phyloP scores from a whole-genome alignment of 345 rosid genomes.

The Luvunga scandens region DNA sequence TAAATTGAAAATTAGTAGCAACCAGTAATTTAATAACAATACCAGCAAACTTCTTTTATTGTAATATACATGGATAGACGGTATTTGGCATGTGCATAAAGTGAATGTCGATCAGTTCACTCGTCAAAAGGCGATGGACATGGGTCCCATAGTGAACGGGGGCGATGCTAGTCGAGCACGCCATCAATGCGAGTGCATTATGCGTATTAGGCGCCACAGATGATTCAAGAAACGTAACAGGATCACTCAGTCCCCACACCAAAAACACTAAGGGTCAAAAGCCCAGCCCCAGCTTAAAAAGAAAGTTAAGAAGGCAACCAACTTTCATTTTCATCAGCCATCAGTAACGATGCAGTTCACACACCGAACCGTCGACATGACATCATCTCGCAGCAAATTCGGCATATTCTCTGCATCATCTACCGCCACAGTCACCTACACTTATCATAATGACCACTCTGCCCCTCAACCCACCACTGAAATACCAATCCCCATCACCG shows the following conservation, averaged over 20 bases:
- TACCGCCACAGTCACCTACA: conserved; percentile 38
- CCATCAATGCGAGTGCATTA: not conserved
- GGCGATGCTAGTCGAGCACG: conserved; percentile 4
- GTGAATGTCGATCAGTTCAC: not conserved
- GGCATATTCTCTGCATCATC: conserved; percentile 27
- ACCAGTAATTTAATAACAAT: not conserved
- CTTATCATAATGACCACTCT: conserved; percentile 33
- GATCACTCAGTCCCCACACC: not conserved
- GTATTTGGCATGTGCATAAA: not conserved
- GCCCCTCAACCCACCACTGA: conserved; percentile 26
- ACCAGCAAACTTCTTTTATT: not conserved
- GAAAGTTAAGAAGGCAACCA: not conserved
- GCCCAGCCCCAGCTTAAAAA: not conserved
- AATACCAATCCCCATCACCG: conserved; percentile 31
- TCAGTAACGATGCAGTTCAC: not conserved
- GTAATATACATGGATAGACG: too few species aligned
- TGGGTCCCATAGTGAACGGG: conserved; percentile 11
- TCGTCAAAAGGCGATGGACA: not conserved
- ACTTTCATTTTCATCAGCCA: not conserved
- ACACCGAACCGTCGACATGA: conserved; percentile 24
- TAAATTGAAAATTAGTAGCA: not conserved
- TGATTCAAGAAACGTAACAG: conserved; percentile 15
- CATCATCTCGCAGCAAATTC: conserved; percentile 32
- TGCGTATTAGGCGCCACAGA: conserved; percentile 1
- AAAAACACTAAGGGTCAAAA: not conserved